Conservation (phyloP, 1,284 basidiomycete species). For the Takashimella koratensis region DNA sequence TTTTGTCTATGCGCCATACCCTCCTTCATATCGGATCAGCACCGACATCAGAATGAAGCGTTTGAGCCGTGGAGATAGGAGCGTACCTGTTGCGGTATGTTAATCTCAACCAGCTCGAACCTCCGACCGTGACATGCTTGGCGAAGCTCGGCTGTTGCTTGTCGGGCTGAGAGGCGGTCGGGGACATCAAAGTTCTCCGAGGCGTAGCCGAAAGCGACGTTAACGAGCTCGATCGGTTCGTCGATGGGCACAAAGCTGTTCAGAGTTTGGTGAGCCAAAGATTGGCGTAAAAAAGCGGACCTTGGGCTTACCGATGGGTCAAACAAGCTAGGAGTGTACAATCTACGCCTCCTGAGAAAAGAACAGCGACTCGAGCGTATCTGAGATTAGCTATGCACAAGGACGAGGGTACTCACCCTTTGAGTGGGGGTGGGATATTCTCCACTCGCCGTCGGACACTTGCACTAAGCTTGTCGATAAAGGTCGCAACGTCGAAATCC, state of each 20-base stretch:
- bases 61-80: neutral
- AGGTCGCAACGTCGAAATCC: conserved; percentile 25
- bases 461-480: conserved; percentile 43
- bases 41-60: neutral
- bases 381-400: conserved; percentile 10
- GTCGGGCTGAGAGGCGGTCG: conserved; percentile 76
- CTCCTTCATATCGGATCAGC: conserved; percentile 56
- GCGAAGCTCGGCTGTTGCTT: conserved; percentile 71
- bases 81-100: conserved; percentile 74
- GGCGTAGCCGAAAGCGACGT: conserved; percentile 88
- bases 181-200: conserved; percentile 61
- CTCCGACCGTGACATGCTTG: conserved; percentile 64
- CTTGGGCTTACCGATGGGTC: conserved; percentile 60
- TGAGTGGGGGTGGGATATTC: conserved; percentile 46
- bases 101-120: conserved; percentile 90
- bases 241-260: conserved; percentile 62
- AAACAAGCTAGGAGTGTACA: conserved; percentile 79
- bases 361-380: conserved; percentile 66
- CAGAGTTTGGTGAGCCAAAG: neutral
- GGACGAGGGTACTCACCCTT: conserved; percentile 12
- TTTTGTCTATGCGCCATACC: conserved; percentile 56
- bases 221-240: conserved; percentile 88
- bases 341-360: conserved; percentile 97
- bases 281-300: neutral
- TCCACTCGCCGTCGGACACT: conserved; percentile 50